Conservation (phyloP, 208 protist genomes). For the Strigomonas culicis region DNA sequence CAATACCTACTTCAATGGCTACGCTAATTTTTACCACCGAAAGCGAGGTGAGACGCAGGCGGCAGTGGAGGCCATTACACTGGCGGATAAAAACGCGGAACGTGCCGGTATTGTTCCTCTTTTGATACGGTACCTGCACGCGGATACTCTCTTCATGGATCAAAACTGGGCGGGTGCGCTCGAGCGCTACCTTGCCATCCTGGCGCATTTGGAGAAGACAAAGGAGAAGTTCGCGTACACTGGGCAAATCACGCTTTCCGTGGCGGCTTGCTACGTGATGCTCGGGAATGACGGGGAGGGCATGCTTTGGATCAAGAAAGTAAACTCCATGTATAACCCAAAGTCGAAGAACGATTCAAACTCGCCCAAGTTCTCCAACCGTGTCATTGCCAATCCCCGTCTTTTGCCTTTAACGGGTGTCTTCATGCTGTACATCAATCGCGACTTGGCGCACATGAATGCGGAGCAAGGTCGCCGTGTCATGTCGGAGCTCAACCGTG, state of each 20-base stretch:
- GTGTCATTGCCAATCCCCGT: conserved; percentile 64
- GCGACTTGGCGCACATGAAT: conserved; percentile 89
- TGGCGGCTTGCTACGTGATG: conserved; percentile 86
- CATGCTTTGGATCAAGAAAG: conserved; percentile 70
- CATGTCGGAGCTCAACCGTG: conserved; percentile 51
- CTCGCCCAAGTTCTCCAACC: conserved; percentile 79
- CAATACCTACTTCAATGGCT: conserved; percentile 91
- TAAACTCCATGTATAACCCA: conserved; percentile 81
- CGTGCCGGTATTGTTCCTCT: conserved; percentile 62
- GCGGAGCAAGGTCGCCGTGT: conserved; percentile 70
- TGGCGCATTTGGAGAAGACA: conserved; percentile 60
- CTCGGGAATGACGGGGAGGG: conserved; percentile 59
- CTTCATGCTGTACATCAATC: conserved; percentile 91
- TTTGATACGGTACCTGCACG: conserved; percentile 84
- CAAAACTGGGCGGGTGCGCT: conserved; percentile 75
- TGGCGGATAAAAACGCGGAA: conserved; percentile 75
- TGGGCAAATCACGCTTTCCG: conserved; percentile 78
- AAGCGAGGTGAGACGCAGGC: conserved; percentile 77
- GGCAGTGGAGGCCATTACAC: conserved; percentile 66
- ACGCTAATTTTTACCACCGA: conserved; percentile 90
- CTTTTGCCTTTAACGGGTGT: conserved; percentile 77
- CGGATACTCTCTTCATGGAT: conserved; percentile 91
- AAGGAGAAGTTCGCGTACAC: conserved; percentile 88
- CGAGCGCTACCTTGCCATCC: conserved; percentile 51
- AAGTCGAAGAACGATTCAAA: conserved; percentile 91